These are phyloP conservation scores for Biscogniauxia marginata DNA, from an alignment of 2,329 filamentous ascomycete species.

Conservation along the genomic window DNA sequence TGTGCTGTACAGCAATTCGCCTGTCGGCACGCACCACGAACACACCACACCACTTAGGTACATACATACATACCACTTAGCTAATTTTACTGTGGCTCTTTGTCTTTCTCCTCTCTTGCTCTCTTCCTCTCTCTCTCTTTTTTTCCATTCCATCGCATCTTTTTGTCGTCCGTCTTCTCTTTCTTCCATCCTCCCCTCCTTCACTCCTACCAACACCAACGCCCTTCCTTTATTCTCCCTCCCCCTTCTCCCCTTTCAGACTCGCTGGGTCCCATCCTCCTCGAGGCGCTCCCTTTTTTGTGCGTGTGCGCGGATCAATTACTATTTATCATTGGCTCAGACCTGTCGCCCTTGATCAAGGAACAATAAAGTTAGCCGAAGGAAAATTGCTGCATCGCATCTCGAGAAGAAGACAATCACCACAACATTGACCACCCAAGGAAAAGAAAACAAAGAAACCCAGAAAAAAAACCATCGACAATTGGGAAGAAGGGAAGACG, in stretches of 20 bases:
- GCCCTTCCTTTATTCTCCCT: conserved; percentile 35
- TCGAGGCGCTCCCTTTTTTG: conserved; percentile 29
- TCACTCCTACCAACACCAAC: conserved; percentile 28
- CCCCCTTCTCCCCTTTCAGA: conserved; percentile 30
- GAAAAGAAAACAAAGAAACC: conserved; percentile 27
- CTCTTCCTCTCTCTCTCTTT: conserved; percentile 14
- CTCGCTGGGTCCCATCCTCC: conserved; percentile 35
- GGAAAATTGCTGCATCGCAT: conserved; percentile 16
- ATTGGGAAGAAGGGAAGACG: conserved; percentile 5
- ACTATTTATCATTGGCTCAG: conserved; percentile 24
- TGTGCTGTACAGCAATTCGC: neutral
- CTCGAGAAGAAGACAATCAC: conserved; percentile 4
- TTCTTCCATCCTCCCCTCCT: conserved; percentile 30
- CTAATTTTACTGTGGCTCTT: neutral
- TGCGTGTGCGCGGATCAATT: conserved; percentile 27
- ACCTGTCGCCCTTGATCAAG: conserved; percentile 25
- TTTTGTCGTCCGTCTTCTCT: conserved; percentile 30
- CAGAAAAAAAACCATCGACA: conserved; percentile 14
- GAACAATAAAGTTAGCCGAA: conserved; percentile 22
- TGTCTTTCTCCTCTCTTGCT: conserved; percentile 19
- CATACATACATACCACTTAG: neutral
- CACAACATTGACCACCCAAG: neutral
- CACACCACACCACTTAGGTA: neutral
- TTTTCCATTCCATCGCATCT: conserved; percentile 20
- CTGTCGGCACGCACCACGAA: too few species aligned